Percentiles rank a stretch among this genome's conserved stretches.
phyloP scores from a whole-genome alignment of 2,329 filamentous ascomycete genomes.

The Verticillium klebahnii region DNA sequence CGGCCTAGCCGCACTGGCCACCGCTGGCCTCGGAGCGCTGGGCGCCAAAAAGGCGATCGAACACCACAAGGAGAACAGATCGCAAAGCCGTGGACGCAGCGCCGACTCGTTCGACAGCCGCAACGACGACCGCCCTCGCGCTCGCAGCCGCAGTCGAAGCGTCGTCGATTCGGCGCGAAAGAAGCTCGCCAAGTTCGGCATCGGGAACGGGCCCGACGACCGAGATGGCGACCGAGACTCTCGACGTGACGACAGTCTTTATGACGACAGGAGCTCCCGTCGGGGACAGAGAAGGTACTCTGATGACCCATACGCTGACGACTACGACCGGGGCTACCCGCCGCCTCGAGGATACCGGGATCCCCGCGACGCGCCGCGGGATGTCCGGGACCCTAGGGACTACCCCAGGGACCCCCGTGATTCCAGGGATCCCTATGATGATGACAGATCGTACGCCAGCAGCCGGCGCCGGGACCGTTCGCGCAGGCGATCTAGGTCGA shows the following conservation, averaged over 20 bases:
- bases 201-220: constrained; percentile 43
- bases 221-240: constrained; percentile 28
- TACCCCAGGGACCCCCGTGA: neutral
- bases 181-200: constrained; percentile 55
- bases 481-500: constrained; percentile 32
- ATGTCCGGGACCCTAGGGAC: constrained; percentile 17
- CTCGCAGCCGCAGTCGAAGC: constrained; percentile 56
- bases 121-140: constrained; percentile 9
- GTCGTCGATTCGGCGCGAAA: constrained; percentile 60
- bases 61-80: constrained; percentile 29
- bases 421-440: constrained; percentile 34
- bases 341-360: constrained; percentile 18
- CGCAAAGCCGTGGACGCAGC: constrained; percentile 50
- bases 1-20: constrained; percentile 59
- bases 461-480: constrained; percentile 33
- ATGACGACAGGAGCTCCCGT: constrained; percentile 31
- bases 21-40: constrained; percentile 56
- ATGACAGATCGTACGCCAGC: constrained; percentile 37
- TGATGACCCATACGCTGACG: constrained; percentile 42
- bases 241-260: constrained; percentile 39
- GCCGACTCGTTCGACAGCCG: constrained; percentile 41
- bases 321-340: constrained; percentile 33
- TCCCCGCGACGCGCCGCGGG: constrained; percentile 27
- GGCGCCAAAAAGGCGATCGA: constrained; percentile 57
- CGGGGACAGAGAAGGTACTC: constrained; percentile 33